These are phyloP conservation scores for Lasiosphaeria miniovina DNA, from an alignment of 495 filamentous ascomycete genomes.

Conservation along the genomic window DNA sequence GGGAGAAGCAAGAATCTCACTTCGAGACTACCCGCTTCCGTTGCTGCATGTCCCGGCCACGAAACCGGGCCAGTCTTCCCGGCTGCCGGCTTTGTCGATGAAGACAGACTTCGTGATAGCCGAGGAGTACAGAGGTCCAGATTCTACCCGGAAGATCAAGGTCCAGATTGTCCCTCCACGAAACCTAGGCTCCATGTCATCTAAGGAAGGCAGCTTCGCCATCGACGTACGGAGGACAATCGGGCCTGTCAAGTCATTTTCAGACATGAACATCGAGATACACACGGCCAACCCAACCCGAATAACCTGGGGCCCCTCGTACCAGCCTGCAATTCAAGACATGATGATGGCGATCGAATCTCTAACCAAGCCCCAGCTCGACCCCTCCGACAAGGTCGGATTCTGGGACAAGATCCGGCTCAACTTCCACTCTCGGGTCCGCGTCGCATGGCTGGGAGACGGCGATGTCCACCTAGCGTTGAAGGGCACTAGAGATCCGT, in stretches of 20 bases:
- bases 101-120: slow-evolving; percentile 94
- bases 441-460: slow-evolving; percentile 86
- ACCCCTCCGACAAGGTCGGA: slow-evolving; percentile 87
- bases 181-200: slow-evolving; percentile 31
- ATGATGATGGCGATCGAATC: slow-evolving; percentile 99
- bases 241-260: slow-evolving; percentile 94
- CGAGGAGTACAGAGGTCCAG: slow-evolving; percentile 78
- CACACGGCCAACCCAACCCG: slow-evolving; percentile 87
- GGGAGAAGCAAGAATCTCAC: slow-evolving; percentile 79
- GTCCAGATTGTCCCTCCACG: slow-evolving; percentile 81
- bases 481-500: slow-evolving; percentile 92
- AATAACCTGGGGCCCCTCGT: slow-evolving; percentile 95
- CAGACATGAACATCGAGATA: slow-evolving; percentile 84
- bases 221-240: slow-evolving; percentile 90
- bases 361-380: slow-evolving; percentile 91
- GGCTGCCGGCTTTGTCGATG: slow-evolving; percentile 77
- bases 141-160: slow-evolving; percentile 74
- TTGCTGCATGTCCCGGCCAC: slow-evolving; percentile 85
- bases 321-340: slow-evolving; percentile 97
- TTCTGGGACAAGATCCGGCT: slow-evolving; percentile 99
- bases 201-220: slow-evolving; percentile 61
- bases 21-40: slow-evolving; percentile 92
- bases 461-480: slow-evolving; percentile 93
- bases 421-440: slow-evolving; percentile 89
- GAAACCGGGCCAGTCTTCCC: slow-evolving; percentile 72